Base-by-base conservation (phyloP, 176 grass and related monocot genomes). In the Aegilops speltoides region DNA sequence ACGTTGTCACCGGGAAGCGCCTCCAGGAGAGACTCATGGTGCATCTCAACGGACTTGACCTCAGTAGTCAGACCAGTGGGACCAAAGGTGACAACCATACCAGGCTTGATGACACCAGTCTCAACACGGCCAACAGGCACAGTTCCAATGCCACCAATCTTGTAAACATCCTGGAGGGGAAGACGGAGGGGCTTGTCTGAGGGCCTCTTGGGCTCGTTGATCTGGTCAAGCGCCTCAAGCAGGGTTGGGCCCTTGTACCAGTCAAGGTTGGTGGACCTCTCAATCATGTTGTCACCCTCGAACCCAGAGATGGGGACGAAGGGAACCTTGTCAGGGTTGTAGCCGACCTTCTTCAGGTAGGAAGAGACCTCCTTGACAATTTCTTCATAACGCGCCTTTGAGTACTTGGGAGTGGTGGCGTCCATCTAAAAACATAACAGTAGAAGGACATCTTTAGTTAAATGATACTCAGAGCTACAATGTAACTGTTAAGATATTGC, bases 31-130 rank as follows among this genome's bases (percentile, higher is more conserved):
- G 95, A 81, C 88, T 97, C 95, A 1, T 97, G 95, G 86, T 97
- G 95, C 95, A 97, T 94, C 88, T 97, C 92, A 41, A 97, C 95
- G n/a, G 95, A 97, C 86, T 97, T 97, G 4, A 94, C 90, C 86
- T 97, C 95, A 81, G 92, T 97, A 0, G 92, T 97, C 77, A 92
- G 84, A n/a, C 92, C 95, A 5, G 33, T 86, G 26, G 95, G 95
- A 41, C 88, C 92, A 28, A 97, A 97, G 69, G 95, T 97, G 1
- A 94, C 92, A 33, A 97, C 76, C 92, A 90, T 97, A 73, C 92
- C 92, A 15, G 95, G 95, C 83, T 94, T 97, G 33, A 97, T 72
- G 76, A 92, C 46, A 85, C 94, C 92, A 13, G 94, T 97, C 65
- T 97, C 92, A 32, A 97, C 92, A 81, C 95, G 92, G 15, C 92